phyloP scores from a whole-genome alignment of 1,284 basidiomycete genomes.

The Papiliotrema laurentii region DNA sequence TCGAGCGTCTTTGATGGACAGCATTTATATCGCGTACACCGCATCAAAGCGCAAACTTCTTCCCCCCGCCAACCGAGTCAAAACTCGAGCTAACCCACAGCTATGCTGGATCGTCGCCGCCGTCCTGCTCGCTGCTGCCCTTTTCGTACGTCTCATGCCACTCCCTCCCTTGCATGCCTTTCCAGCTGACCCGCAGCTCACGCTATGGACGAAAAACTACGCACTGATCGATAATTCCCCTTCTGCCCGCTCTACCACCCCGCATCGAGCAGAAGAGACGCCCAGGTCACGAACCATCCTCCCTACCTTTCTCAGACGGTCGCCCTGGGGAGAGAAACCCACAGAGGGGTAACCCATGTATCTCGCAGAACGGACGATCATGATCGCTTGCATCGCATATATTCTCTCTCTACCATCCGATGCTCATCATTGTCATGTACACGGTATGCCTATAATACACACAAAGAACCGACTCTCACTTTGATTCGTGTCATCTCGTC shows the following conservation, averaged over 20 bases:
- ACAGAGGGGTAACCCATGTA: no score
- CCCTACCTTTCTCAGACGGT: no score
- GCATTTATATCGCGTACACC: no score
- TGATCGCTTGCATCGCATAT: no score
- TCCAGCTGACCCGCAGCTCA: background rate
- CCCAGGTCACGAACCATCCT: no score
- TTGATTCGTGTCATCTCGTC: no score
- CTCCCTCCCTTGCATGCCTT: background rate
- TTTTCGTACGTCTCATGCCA: background rate
- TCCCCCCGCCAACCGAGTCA: background rate
- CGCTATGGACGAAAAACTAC: conserved; percentile 1
- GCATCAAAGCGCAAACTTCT: no score
- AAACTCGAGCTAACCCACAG: conserved; percentile 4
- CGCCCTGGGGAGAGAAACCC: no score
- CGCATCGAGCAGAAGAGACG: background rate
- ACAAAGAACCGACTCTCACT: no score
- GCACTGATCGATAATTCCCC: background rate
- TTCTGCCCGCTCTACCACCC: background rate
- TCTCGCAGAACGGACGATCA: no score
- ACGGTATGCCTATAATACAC: background rate
- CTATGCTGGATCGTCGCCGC: conserved; percentile 23
- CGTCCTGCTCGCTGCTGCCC: background rate
- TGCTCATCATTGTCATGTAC: background rate
- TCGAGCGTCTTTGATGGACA: no score
- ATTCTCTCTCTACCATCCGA: no score